These are phyloP conservation scores for Cordyceps militaris DNA, from an alignment of 2,329 filamentous ascomycete species.

Conservation along the genomic window DNA sequence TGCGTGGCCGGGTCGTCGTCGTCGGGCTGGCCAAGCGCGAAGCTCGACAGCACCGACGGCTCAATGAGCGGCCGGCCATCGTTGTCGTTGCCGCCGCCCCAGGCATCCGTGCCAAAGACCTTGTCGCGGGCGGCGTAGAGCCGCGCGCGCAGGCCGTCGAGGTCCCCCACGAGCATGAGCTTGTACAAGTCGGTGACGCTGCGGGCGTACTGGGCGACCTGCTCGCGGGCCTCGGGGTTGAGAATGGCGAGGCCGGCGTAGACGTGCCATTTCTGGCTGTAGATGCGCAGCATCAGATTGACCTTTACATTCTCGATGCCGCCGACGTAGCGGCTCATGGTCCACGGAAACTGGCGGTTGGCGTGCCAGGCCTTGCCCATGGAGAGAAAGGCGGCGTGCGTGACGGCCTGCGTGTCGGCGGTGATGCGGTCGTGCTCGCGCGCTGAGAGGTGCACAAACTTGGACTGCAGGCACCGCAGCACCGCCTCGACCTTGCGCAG, in stretches of 20 bases:
- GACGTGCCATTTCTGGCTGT: constrained; percentile 98
- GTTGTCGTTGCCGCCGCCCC: constrained; percentile 25
- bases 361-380: constrained; percentile 99
- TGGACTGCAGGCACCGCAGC: constrained; percentile 75
- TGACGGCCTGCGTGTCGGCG: constrained; percentile 95
- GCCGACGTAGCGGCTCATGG: constrained; percentile 87
- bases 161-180: constrained; percentile 84
- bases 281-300: constrained; percentile 95
- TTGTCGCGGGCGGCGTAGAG: constrained; percentile 59
- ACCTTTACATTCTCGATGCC: constrained; percentile 99
- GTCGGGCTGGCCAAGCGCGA: constrained; percentile 68
- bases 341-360: constrained; percentile 94
- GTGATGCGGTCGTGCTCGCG: constrained; percentile 93
- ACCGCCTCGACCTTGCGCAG: constrained; percentile 74
- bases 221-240: constrained; percentile 83
- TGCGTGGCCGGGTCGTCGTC: constrained; percentile 35
- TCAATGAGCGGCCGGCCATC: constrained; percentile 57
- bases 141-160: constrained; percentile 63
- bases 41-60: constrained; percentile 80
- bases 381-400: constrained; percentile 89
- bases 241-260: constrained; percentile 96
- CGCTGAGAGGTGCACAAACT: constrained; percentile 80
- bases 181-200: constrained; percentile 94
- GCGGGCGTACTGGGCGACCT: constrained; percentile 90
- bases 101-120: constrained; percentile 63